Base-by-base conservation (phyloP, 148 eudicot genomes). In the Cornus florida region DNA sequence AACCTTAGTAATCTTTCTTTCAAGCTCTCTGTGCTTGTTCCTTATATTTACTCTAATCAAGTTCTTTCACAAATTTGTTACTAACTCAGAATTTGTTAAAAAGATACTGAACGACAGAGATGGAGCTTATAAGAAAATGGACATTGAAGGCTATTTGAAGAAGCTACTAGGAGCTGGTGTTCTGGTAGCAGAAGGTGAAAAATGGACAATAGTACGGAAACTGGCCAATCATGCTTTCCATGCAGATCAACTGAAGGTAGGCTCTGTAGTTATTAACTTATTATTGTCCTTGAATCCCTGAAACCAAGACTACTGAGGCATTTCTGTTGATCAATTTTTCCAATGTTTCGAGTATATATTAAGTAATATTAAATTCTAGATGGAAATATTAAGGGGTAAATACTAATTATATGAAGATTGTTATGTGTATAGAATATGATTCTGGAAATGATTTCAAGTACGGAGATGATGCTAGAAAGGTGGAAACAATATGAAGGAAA, bases 151-250 rank as follows among this genome's bases (percentile, higher is more conserved):
- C 20, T 57, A 60, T 73, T 31, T 41, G 17, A 84, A 73, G 75
- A 80, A 57, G 39, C 53, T 84, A 0, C 32, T 84, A 46, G 86
- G 86, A 56, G 81, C 77, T 20, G 83, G 86, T n/a, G 70, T 80
- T 32, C 53, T 75, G 0, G 39, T 80, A 22, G n/a, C 81, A 10
- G 77, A 80, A 70, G 86, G 86, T 6, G 81, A 84, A 14, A 84
- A 84, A 23, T 84, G 83, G 83, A 72, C 67, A 19, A 80, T 73
- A 66, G 62, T 67, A 14, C 35, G 83, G 8, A 84, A 80, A 75
- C 48, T 84, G 11, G 86, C 83, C 5, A 84, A 84, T 64, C 86
- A 80, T 31, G 70, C 81, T 24, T 80, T 84, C 23, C 78, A 65
- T 68, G 78, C 71, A 13, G 78, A 84, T 50, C 72, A 60, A 20